These are phyloP conservation scores for Reutealis trisperma DNA, from an alignment of 345 rosid genomes.

Conservation along the genomic window DNA sequence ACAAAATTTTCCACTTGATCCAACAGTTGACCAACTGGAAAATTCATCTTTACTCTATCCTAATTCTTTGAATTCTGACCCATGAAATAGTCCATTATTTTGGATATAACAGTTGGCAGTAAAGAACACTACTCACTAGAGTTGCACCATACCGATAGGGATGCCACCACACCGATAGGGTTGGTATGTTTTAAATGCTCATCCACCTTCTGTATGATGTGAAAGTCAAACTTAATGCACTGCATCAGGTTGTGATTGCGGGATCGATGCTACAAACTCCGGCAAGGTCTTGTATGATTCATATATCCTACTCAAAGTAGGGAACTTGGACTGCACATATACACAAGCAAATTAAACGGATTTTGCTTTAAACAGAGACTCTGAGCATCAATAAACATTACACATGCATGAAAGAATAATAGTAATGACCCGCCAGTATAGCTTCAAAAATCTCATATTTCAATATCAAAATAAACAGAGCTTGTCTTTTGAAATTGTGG, in stretches of 20 bases:
- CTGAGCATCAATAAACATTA: background rate
- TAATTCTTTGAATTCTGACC: no score
- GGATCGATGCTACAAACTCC: constrained; percentile 47
- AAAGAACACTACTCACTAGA: no score
- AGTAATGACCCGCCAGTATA: background rate
- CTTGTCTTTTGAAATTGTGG: no score
- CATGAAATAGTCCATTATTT: no score
- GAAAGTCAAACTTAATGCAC: constrained; percentile 7
- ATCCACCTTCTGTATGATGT: background rate
- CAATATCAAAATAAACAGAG: no score
- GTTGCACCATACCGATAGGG: no score
- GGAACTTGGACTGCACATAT: constrained; percentile 49
- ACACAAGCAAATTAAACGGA: background rate
- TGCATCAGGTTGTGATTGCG: constrained; percentile 52
- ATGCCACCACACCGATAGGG: background rate
- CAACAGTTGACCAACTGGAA: no score
- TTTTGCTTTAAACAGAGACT: background rate
- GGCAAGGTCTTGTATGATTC: constrained; percentile 44
- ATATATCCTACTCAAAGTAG: constrained; percentile 37
- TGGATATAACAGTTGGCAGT: no score
- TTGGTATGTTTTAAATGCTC: background rate
- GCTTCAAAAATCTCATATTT: background rate
- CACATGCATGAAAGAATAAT: background rate
- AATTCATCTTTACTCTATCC: no score
- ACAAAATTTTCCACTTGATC: no score